Base-by-base conservation (phyloP, 305 asterid species). In the Rubia peregrina region DNA sequence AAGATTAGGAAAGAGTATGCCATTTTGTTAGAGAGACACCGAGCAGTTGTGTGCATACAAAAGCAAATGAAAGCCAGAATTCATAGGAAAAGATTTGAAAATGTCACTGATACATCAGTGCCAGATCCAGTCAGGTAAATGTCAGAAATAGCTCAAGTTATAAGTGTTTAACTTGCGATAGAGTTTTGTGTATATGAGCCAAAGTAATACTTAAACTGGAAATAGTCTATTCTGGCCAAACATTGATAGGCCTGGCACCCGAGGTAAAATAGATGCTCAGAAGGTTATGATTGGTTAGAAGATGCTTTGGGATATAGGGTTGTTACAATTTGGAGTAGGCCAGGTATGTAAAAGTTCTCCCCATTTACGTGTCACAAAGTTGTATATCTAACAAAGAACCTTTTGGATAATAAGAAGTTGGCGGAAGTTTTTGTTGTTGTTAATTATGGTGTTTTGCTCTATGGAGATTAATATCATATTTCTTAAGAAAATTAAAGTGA, bases 11-110 rank as follows among this genome's bases (percentile, higher is more conserved):
- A 83, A 77, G 90, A 85, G 80, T 90, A 76, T 75, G 89, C 88
- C 59, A 68, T 73, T 77, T 72, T 76, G 61, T 71, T 87, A 71
- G 81, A 82, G 68, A 81, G 83, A 78, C 92, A 86, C 65, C 83
- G 85, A 86, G 96, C 97, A 65, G 94, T 94, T 53, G 78, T 86
- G 74, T 82, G 86, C 74, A 85, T 93, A 76, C 97, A 93, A 77
- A 93, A 83, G 86, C 80, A 77, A 61, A 76, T 85, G 75, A 90
- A 84, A 82, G 85, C 89, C 71, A 84, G 85, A 81, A 77, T 71
- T 75, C 69, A 69, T 61, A 78, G 87, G 82, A 87, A 85, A 77
- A 79, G 70, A 63, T 84, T 83, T 75, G 46, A 72, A 43, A 75
- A 80, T 73, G 73, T 82, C 62, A 71, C 65, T 56, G 76, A 71